phyloP scores from a whole-genome alignment of 192 early-diverging fungal genomes.

The Geosiphon pyriformis region DNA sequence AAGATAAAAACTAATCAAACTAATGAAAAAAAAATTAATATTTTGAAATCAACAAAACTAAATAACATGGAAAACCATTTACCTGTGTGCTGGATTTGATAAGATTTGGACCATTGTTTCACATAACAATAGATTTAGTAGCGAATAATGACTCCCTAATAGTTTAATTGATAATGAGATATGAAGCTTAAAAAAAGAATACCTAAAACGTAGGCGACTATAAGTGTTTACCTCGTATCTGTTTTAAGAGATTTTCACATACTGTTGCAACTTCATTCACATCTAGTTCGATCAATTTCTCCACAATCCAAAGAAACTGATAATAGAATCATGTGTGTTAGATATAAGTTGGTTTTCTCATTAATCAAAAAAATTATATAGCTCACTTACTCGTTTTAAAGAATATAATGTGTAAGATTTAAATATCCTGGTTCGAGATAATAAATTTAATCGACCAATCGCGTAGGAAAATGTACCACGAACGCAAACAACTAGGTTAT shows the following conservation, averaged over 20 bases:
- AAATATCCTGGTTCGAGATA: no score
- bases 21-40: not conserved
- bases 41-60: not conserved
- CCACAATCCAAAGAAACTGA: not conserved
- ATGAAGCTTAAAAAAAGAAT: not conserved
- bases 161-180: not conserved
- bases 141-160: not conserved
- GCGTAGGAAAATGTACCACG: no score
- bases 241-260: not conserved
- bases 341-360: no score
- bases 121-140: not conserved
- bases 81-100: not conserved
- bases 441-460: no score
- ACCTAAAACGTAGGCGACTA: not conserved
- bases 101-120: not conserved
- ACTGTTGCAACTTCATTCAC: not conserved
- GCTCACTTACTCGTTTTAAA: no score
- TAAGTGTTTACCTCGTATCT: not conserved
- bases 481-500: no score
- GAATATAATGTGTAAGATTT: no score
- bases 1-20: no score
- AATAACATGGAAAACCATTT: not conserved
- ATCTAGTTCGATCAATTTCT: not conserved
- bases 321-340: no score
- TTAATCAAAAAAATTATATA: no score